phyloP scores from a whole-genome alignment of 2,329 filamentous ascomycete species.

The Dothistroma septosporum region DNA sequence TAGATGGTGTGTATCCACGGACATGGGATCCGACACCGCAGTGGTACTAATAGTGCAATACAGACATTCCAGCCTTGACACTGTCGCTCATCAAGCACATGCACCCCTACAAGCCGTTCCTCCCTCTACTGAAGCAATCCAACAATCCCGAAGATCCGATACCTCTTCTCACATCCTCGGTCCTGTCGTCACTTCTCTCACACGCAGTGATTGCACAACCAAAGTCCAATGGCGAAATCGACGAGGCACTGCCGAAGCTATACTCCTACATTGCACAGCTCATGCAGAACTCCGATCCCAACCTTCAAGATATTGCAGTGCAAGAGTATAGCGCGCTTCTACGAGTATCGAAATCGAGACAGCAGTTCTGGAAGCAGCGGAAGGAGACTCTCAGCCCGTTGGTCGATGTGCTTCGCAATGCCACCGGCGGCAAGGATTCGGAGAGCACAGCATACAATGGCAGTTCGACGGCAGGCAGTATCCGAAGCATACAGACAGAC shows the following conservation, averaged over 20 bases:
- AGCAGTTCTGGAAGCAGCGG: slow-evolving; percentile 86
- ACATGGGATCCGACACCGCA: background rate
- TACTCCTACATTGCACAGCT: slow-evolving; percentile 82
- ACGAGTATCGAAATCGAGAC: slow-evolving; percentile 66
- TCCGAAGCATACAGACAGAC: slow-evolving; percentile 53
- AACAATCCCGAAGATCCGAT: slow-evolving; percentile 80
- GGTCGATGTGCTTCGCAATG: slow-evolving; percentile 70
- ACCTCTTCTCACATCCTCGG: slow-evolving; percentile 82
- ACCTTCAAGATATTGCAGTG: slow-evolving; percentile 91
- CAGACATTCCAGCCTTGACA: slow-evolving; percentile 75
- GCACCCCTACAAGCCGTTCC: slow-evolving; percentile 70
- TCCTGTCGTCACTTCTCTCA: slow-evolving; percentile 75
- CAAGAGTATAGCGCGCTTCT: slow-evolving; percentile 84
- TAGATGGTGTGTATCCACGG: slow-evolving; percentile 62
- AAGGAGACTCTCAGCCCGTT: slow-evolving; percentile 79
- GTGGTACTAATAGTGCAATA: slow-evolving; percentile 2
- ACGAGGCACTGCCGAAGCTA: slow-evolving; percentile 73
- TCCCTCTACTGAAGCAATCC: slow-evolving; percentile 78
- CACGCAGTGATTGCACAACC: slow-evolving; percentile 58
- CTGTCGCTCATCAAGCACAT: slow-evolving; percentile 70
- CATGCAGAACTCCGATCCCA: slow-evolving; percentile 79
- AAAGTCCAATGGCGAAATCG: slow-evolving; percentile 58
- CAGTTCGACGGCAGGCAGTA: slow-evolving; percentile 30
- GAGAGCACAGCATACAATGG: slow-evolving; percentile 57
- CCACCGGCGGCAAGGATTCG: slow-evolving; percentile 68